Evolutionary conservation across 78 protist species (phyloP).

Genomic region (Carpediemonas membranifera): DNA sequence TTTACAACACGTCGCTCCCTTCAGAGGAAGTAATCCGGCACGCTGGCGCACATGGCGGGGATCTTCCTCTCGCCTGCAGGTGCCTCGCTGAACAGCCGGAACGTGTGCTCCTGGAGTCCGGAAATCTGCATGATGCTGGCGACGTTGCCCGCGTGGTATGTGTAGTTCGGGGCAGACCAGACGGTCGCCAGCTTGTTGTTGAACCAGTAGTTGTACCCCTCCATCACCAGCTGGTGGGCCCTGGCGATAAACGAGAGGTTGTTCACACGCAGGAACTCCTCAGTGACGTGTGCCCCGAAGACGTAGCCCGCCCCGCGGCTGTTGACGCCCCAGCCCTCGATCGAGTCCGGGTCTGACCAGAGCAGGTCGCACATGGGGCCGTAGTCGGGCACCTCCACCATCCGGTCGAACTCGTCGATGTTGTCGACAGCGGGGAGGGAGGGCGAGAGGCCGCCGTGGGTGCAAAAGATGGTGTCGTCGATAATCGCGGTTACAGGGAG

Average conservation of each 20-base stretch:
- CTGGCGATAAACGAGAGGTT: slow-evolving; percentile 79
- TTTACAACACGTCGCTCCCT: too few relatives aligned
- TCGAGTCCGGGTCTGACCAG: slow-evolving; percentile 97
- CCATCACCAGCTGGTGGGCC: slow-evolving; percentile 97
- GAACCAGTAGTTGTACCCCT: slow-evolving; percentile 89
- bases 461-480: slow-evolving; percentile 9
- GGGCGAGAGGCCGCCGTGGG: slow-evolving; percentile 34
- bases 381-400: slow-evolving; percentile 50
- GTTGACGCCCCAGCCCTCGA: slow-evolving; percentile 83
- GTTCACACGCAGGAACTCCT: slow-evolving; percentile 73
- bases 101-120: slow-evolving; percentile 47
- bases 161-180: slow-evolving; percentile 97
- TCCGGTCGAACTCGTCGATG: slow-evolving; percentile 24
- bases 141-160: slow-evolving; percentile 77
- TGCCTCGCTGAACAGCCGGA: background rate
- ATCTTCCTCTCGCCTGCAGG: background rate
- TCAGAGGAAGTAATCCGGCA: too few relatives aligned
- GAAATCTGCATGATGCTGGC: slow-evolving; percentile 75
- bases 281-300: slow-evolving; percentile 85
- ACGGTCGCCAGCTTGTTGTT: slow-evolving; percentile 81
- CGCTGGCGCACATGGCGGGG: background rate
- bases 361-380: slow-evolving; percentile 78
- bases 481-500: slow-evolving; percentile 8
- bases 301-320: slow-evolving; percentile 98
- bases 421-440: slow-evolving; percentile 1